These are phyloP conservation scores for Haplosporangium gracile DNA, from an alignment of 192 early-diverging fungal species.

Conservation along the genomic window DNA sequence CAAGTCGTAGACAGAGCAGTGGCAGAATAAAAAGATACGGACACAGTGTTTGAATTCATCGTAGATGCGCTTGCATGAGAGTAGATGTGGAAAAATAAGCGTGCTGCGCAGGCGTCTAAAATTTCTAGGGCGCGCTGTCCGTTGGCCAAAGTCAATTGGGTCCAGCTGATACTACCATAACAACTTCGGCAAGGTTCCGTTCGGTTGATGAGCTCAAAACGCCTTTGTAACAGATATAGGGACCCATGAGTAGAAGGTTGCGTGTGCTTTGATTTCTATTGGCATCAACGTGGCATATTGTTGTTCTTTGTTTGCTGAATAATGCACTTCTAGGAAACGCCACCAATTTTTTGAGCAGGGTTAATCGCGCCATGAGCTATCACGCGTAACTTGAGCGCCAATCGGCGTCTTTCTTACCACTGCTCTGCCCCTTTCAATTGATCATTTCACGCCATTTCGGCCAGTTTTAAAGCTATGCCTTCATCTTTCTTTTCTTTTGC, in stretches of 20 bases:
- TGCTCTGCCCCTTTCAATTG: not conserved
- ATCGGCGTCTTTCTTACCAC: not conserved
- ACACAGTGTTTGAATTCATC: not conserved
- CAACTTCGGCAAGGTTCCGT: no score
- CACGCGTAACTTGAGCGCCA: not conserved
- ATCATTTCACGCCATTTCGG: not conserved
- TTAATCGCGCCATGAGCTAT: not conserved
- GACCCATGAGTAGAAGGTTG: not conserved
- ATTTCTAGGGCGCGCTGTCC: not conserved
- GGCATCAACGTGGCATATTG: not conserved
- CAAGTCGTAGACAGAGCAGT: constrained; percentile 25
- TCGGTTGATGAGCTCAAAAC: not conserved
- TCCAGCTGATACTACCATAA: not conserved
- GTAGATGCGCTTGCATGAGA: not conserved
- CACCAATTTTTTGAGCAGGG: not conserved
- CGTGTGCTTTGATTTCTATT: not conserved
- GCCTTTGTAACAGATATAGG: not conserved
- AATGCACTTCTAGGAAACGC: not conserved
- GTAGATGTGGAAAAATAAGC: not conserved
- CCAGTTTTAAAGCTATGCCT: not conserved
- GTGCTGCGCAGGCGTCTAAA: not conserved
- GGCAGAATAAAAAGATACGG: not conserved
- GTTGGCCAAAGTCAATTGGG: not conserved
- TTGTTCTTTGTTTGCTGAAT: constrained; percentile 4
- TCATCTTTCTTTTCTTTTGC: not conserved